A percentile compares a stretch with the other conserved stretches of the same genome.
These are phyloP conservation scores for Plasmodium yoelii DNA, from an alignment of 169 alveolate genomes.

Conservation along the genomic window DNA sequence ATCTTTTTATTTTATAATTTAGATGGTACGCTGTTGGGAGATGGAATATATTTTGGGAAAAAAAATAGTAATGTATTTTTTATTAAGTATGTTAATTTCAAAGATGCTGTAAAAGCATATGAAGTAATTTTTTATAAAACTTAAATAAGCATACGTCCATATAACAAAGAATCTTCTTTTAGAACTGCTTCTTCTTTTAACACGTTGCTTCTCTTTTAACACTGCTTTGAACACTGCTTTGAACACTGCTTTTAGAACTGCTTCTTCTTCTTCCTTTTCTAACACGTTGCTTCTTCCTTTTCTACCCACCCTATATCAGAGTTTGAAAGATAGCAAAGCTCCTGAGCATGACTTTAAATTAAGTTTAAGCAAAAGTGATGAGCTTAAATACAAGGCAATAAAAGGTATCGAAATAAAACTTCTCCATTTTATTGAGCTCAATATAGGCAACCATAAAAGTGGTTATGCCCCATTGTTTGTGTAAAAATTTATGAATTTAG, in stretches of 20 bases:
- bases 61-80: constrained; percentile 48
- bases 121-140: constrained; percentile 6
- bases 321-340: constrained; percentile 20
- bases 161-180: too few species aligned
- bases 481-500: too few species aligned
- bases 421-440: neutral
- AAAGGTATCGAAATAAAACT: constrained; percentile 15
- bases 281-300: neutral
- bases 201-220: too few species aligned
- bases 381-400: constrained; percentile 50
- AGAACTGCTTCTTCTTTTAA: too few species aligned
- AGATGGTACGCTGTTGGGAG: constrained; percentile 65
- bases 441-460: too few species aligned
- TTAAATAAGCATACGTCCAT: neutral
- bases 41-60: constrained; percentile 64
- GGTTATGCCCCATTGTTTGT: too few species aligned
- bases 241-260: too few species aligned
- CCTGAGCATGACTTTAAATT: constrained; percentile 29
- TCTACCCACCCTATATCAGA: neutral
- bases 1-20: neutral
- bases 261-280: too few species aligned
- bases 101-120: constrained; percentile 69
- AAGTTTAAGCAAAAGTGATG: constrained; percentile 53
- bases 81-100: constrained; percentile 42
- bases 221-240: too few species aligned